Evolutionary conservation across 345 rosid genomes (phyloP).

Genomic region (Brassica nigra): DNA sequence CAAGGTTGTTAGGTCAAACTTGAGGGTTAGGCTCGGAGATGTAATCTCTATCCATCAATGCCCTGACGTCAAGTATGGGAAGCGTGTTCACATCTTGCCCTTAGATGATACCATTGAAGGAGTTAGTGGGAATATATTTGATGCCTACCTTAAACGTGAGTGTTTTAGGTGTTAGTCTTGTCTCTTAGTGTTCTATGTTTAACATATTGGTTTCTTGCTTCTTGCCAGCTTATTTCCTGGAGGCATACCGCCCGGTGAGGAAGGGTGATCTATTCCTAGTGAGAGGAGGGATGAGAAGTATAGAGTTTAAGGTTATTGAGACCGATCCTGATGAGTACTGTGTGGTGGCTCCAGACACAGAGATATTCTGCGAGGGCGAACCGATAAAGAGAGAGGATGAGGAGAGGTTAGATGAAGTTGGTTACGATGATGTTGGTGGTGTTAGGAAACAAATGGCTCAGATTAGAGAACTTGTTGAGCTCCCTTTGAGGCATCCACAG

Average conservation of each 20-base stretch:
- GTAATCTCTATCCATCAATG: constrained; percentile 69
- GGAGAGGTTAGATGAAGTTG: constrained; percentile 66
- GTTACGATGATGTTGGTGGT: constrained; percentile 84
- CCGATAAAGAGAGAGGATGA: constrained; percentile 73
- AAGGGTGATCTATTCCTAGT: constrained; percentile 69
- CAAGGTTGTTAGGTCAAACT: constrained; percentile 63
- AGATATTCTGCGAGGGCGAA: constrained; percentile 74
- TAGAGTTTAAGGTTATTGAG: constrained; percentile 57
- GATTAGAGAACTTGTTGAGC: constrained; percentile 73
- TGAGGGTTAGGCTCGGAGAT: constrained; percentile 75
- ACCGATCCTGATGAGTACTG: constrained; percentile 63
- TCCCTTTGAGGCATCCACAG: constrained; percentile 71
- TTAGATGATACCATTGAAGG: constrained; percentile 76
- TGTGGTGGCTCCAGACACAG: constrained; percentile 77
- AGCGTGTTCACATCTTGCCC: constrained; percentile 72
- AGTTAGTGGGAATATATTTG: constrained; percentile 62
- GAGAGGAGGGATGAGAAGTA: constrained; percentile 74
- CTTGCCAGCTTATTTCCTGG: constrained; percentile 60
- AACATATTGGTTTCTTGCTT: neutral
- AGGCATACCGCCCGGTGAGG: constrained; percentile 69
- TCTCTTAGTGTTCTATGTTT: neutral
- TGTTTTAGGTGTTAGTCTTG: neutral
- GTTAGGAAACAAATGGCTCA: constrained; percentile 77
- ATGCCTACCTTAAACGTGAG: constrained; percentile 68
- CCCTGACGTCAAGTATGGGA: constrained; percentile 72